Evolutionary conservation across 768 basidiomycete genomes (phyloP).

Genomic region (Tulasnella sp.): DNA sequence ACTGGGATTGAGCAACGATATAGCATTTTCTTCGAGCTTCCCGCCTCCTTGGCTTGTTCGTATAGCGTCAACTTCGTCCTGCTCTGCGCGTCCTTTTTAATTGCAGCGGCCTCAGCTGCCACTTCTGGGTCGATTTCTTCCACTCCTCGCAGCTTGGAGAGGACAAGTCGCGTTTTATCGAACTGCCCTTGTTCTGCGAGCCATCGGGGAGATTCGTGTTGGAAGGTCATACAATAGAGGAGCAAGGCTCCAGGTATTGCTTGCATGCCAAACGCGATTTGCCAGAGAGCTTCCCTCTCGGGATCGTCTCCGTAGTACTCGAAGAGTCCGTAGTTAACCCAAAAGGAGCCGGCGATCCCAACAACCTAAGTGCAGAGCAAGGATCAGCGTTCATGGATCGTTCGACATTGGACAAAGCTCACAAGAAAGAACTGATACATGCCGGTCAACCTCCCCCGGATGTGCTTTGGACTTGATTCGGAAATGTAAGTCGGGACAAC

Average conservation of each 20-base stretch:
- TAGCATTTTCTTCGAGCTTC: slow-evolving; percentile 67
- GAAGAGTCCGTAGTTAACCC: not conserved
- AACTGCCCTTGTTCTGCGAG: slow-evolving; percentile 54
- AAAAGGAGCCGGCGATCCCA: slow-evolving; percentile 15
- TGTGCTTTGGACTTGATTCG: slow-evolving; percentile 42
- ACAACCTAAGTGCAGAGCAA: not conserved
- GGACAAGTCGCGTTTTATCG: slow-evolving; percentile 48
- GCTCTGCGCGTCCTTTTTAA: slow-evolving; percentile 43
- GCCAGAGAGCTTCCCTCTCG: slow-evolving; percentile 40
- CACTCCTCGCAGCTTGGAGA: slow-evolving; percentile 56
- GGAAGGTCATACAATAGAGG: slow-evolving; percentile 39
- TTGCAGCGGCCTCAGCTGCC: slow-evolving; percentile 54
- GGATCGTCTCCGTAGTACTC: not conserved
- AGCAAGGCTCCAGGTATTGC: slow-evolving; percentile 61
- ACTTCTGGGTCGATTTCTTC: slow-evolving; percentile 38
- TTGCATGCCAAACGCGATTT: slow-evolving; percentile 66
- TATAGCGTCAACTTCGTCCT: slow-evolving; percentile 26
- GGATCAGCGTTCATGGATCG: not conserved
- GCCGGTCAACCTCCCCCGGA: slow-evolving; percentile 44
- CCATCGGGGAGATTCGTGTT: slow-evolving; percentile 71
- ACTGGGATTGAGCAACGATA: slow-evolving; percentile 35
- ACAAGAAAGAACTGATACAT: slow-evolving; percentile 23
- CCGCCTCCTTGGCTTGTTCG: slow-evolving; percentile 38
- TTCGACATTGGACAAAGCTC: not conserved
- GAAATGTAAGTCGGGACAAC: slow-evolving; percentile 46